Base-by-base conservation (phyloP, 2,329 filamentous ascomycete species). In the Trichophaea hybrida region DNA sequence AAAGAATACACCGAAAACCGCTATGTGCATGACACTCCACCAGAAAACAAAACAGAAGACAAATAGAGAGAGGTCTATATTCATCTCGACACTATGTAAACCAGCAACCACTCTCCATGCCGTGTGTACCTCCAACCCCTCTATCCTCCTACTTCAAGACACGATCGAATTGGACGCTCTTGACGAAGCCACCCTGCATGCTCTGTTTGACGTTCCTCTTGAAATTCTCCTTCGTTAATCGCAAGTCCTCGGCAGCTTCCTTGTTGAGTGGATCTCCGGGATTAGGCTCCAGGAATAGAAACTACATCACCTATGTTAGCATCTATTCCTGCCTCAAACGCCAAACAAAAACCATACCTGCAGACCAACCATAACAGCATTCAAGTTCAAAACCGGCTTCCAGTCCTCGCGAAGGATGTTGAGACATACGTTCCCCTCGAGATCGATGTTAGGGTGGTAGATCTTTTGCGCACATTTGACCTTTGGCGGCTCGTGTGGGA, bases 391-490 rank as follows among this genome's bases (percentile, higher is more conserved):
- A 49, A 98, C 93, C 0, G 93, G 93, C 77, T 97, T 98, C 93
- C 93, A 98, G 75, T 98, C 93, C 75, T 98, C 93, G 63, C 93
- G 79, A 70, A 98, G 74, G 69, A 98, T 98, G 73, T 98, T 98
- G 70, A 98, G 75, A 76, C 93, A 98, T 64, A 98, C 90, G 71
- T 98, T 98, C 68, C 93, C 93, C 72, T 97, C 88, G 44, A 95
- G 79, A 70, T 98, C 93, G 71, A 98, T 98, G 74, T 98, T 98
- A 5, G 93, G 93, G 72, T 98, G 93, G 75, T 98, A 98, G 69
- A 98, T 97, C 78, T 95, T 97, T 75, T 98, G 88, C 68, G 84
- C 86, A 75, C 93, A 97, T 70, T 87, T 93, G 68, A 98, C 93
- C 75, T 97, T 97, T 17, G 93, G 93, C 64, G 93, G 90, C 72